phyloP scores from a whole-genome alignment of 192 early-diverging fungal genomes.

The Coemansia sp. region DNA sequence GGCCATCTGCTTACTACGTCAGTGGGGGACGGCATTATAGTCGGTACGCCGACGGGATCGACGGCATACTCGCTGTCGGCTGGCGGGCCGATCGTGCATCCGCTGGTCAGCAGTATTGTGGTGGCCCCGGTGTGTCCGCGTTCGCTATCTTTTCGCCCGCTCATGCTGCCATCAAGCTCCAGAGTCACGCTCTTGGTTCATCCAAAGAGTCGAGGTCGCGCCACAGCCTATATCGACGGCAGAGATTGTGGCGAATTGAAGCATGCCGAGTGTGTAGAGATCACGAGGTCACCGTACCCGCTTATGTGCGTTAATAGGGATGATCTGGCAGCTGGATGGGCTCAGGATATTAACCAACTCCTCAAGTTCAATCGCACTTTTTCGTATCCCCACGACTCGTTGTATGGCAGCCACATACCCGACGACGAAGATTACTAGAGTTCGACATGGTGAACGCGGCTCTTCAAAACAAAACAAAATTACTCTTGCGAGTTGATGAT shows the following conservation, averaged over 20 bases:
- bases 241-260: conserved; percentile 67
- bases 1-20: conserved; percentile 81
- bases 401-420: conserved; percentile 19
- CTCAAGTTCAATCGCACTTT: conserved; percentile 83
- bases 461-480: no score
- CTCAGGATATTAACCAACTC: conserved; percentile 79
- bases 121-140: conserved; percentile 83
- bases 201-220: conserved; percentile 57
- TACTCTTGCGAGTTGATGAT: background rate
- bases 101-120: conserved; percentile 70
- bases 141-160: conserved; percentile 81
- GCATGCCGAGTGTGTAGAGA: conserved; percentile 61
- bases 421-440: background rate
- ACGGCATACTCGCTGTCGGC: conserved; percentile 90
- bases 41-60: conserved; percentile 88
- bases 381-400: conserved; percentile 44
- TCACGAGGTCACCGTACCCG: conserved; percentile 65
- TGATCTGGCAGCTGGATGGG: conserved; percentile 71
- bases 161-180: conserved; percentile 71
- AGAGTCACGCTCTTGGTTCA: conserved; percentile 64
- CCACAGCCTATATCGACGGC: conserved; percentile 79
- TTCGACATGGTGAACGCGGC: background rate
- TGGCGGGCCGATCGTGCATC: conserved; percentile 81
- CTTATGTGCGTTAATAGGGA: conserved; percentile 75
- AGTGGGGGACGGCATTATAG: conserved; percentile 66